Conservation (phyloP, 768 basidiomycete species). For the Phanerodontia chrysosporium region DNA sequence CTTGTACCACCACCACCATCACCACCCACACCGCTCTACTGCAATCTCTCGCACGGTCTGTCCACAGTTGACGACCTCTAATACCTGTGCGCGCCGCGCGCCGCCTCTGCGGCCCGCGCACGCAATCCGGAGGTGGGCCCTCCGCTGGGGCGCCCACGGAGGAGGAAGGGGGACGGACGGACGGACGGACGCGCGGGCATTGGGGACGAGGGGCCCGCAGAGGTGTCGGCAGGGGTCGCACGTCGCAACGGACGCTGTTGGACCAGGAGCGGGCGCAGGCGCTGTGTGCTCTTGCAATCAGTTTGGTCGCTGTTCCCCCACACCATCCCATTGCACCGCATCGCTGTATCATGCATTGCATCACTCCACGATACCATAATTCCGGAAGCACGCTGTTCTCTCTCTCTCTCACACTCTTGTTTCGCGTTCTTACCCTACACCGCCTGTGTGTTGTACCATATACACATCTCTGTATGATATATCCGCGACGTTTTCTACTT, state of each 20-base stretch:
- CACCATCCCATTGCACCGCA: neutral
- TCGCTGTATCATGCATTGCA: neutral
- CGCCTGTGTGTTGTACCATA: neutral
- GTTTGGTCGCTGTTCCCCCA: neutral
- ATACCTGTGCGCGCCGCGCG: constrained; percentile 4
- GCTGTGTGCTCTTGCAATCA: constrained; percentile 1
- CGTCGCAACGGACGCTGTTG: neutral
- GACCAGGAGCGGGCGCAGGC: neutral
- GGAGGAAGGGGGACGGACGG: constrained; percentile 10
- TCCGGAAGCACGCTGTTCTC: neutral
- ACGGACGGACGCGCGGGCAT: too few relatives aligned
- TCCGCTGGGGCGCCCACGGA: neutral
- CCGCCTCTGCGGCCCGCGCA: neutral
- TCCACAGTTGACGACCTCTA: constrained; percentile 15
- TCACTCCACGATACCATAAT: constrained; percentile 7
- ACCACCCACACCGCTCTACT: too few relatives aligned
- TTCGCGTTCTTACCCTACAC: neutral
- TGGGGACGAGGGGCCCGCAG: neutral
- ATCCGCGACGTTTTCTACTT: neutral
- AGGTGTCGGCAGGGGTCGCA: neutral
- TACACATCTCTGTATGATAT: neutral
- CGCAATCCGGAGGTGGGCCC: constrained; percentile 12
- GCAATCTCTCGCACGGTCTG: constrained; percentile 1
- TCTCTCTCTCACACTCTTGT: neutral
- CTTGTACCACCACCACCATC: constrained; percentile 26